A percentile compares a stretch with the other conserved stretches of the same genome.
phyloP scores from a whole-genome alignment of 2,329 filamentous ascomycete species.

The Alternaria sp. region DNA sequence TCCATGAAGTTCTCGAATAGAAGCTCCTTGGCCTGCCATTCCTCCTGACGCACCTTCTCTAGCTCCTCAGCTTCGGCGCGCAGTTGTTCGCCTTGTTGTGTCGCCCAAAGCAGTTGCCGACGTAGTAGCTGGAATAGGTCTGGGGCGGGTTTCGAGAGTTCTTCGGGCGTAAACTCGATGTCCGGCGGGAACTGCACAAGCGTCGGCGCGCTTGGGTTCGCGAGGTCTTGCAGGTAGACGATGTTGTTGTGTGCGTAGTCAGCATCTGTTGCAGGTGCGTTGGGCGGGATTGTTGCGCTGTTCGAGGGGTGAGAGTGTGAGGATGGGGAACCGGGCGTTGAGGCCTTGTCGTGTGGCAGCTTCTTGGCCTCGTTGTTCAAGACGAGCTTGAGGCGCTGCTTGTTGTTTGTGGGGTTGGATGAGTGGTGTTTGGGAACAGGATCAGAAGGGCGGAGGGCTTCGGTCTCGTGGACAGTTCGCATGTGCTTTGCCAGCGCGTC shows the following conservation, averaged over 20 bases:
- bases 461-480: constrained; percentile 97
- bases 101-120: constrained; percentile 76
- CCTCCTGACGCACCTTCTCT: constrained; percentile 72
- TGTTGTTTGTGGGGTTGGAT: constrained; percentile 56
- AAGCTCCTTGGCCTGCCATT: constrained; percentile 83
- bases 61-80: constrained; percentile 70
- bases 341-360: constrained; percentile 41
- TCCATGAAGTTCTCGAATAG: constrained; percentile 79
- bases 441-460: constrained; percentile 80
- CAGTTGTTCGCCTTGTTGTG: constrained; percentile 70
- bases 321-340: constrained; percentile 47
- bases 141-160: constrained; percentile 71
- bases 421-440: constrained; percentile 72
- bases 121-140: constrained; percentile 69
- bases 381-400: constrained; percentile 56
- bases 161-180: constrained; percentile 69
- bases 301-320: constrained; percentile 36
- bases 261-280: constrained; percentile 31
- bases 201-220: constrained; percentile 65
- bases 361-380: constrained; percentile 49
- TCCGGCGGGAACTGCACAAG: constrained; percentile 63
- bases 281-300: constrained; percentile 30
- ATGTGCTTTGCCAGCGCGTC: constrained; percentile 98
- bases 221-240: constrained; percentile 65
- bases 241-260: constrained; percentile 64